Base-by-base conservation (phyloP, 148 eudicot species). In the Mesembryanthemum crystallinum region DNA sequence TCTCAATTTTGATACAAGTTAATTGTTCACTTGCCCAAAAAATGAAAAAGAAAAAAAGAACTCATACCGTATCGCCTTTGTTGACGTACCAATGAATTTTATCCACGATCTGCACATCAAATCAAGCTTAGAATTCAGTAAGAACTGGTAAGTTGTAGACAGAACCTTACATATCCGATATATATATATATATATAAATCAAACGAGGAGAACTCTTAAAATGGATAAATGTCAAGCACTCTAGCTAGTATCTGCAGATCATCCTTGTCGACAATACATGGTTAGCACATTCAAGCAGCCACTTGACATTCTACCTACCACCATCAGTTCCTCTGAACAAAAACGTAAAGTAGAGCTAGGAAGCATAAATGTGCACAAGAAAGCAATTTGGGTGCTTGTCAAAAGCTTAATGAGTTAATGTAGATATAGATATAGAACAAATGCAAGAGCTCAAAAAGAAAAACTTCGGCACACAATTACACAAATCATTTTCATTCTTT, bases 11-110 rank as follows among this genome's bases (percentile, higher is more conserved):
- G 6, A 35, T 35, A 35, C 39, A 3, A 6, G 3, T 2, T 35
- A 35, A 35, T 35, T 35, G 39, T 35, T 35, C 39, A 5, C n/a
- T 54, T 7, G 7, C 9, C 61, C n/a, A 21, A 54, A 61, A 61
- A 10, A 61, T 25, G 4, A 27, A 25, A 18, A 51, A 69, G 47
- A 54, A 29, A 27, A 55, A 10, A 29, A 18, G 28, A 73, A 45
- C 8, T 54, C 87, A 73, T 86, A 95, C 98, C 96, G 80, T 92
- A 78, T 95, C 98, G 39, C 84, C 93, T 69, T 83, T 87, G 76
- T 86, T 83, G 68, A 85, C 84, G 69, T 95, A 95, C 78, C 84
- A 86, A 74, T 90, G 96, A 55, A 95, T 85, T 78, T 77, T 81
- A 54, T 92, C 91, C 66, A 83, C 96, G 73, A 92, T 88, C 98